Evolutionary conservation across 306 rosid species (phyloP).

Genomic region (Cercis canadensis): DNA sequence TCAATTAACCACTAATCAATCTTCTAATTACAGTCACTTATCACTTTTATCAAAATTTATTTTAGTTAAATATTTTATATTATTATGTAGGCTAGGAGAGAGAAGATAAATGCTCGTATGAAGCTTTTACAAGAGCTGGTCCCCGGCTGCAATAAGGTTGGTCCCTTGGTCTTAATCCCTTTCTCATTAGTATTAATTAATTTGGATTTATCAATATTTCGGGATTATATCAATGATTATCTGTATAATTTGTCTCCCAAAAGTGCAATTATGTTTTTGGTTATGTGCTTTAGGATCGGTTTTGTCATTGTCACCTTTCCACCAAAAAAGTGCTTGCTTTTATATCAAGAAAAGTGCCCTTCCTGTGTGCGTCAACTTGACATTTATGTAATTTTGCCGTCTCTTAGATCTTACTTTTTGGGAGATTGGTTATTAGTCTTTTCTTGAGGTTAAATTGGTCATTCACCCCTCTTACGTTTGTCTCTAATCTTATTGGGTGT

Average conservation of each 20-base stretch:
- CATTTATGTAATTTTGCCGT: conserved; percentile 45
- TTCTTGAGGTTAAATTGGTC: conserved; percentile 48
- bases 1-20: conserved; percentile 43
- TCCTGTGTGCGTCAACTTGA: conserved; percentile 38
- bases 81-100: conserved; percentile 93
- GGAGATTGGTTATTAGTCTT: conserved; percentile 43
- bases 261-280: conserved; percentile 56
- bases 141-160: conserved; percentile 97
- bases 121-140: conserved; percentile 95
- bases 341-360: conserved; percentile 57
- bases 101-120: conserved; percentile 98
- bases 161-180: conserved; percentile 43
- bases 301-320: conserved; percentile 65
- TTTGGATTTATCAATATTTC: conserved; percentile 42
- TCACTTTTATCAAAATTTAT: conserved; percentile 13
- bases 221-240: conserved; percentile 42
- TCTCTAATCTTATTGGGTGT: background rate
- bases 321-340: conserved; percentile 63
- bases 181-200: conserved; percentile 32
- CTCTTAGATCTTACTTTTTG: conserved; percentile 22
- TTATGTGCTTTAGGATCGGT: conserved; percentile 46
- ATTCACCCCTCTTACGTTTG: background rate
- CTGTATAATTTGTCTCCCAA: conserved; percentile 55
- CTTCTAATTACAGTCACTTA: conserved; percentile 19
- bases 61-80: background rate